These are phyloP conservation scores for Ganoderma boninense DNA, from an alignment of 1,284 basidiomycete genomes.

Conservation along the genomic window DNA sequence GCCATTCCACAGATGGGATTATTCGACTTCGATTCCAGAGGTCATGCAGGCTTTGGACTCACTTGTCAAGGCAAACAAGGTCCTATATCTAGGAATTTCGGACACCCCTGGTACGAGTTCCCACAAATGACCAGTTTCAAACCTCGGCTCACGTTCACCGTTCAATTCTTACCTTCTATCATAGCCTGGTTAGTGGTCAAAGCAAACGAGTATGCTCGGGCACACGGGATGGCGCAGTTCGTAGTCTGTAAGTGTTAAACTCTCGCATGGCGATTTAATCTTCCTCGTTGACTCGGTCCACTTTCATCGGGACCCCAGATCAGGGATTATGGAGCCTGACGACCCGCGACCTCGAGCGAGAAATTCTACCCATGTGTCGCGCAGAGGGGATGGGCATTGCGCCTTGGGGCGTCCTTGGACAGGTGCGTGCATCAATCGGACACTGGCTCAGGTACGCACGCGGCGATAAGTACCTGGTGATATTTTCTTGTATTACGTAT, in stretches of 20 bases:
- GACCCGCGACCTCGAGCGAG: conserved; percentile 32
- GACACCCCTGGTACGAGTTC: conserved; percentile 48
- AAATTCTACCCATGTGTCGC: conserved; percentile 30
- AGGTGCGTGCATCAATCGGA: conserved; percentile 31
- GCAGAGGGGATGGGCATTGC: conserved; percentile 28
- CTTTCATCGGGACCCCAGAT: conserved; percentile 40
- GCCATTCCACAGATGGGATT: conserved; percentile 54
- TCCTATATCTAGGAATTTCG: conserved; percentile 48
- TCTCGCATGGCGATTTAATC: background rate
- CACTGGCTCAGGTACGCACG: background rate
- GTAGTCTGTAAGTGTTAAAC: conserved; percentile 44
- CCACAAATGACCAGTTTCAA: background rate
- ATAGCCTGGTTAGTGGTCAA: conserved; percentile 60
- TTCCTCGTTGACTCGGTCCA: too few relatives aligned
- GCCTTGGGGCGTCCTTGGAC: conserved; percentile 25
- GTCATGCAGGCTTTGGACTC: conserved; percentile 55
- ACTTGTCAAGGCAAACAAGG: conserved; percentile 46
- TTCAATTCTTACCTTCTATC: background rate
- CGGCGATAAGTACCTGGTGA: background rate
- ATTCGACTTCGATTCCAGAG: conserved; percentile 59
- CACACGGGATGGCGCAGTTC: conserved; percentile 57
- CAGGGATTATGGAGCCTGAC: conserved; percentile 60
- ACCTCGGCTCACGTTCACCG: background rate
- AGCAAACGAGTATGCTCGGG: conserved; percentile 59
- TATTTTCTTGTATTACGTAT: background rate